These are phyloP conservation scores for Mallotus nudiflorus DNA, from an alignment of 345 rosid genomes.

Conservation along the genomic window DNA sequence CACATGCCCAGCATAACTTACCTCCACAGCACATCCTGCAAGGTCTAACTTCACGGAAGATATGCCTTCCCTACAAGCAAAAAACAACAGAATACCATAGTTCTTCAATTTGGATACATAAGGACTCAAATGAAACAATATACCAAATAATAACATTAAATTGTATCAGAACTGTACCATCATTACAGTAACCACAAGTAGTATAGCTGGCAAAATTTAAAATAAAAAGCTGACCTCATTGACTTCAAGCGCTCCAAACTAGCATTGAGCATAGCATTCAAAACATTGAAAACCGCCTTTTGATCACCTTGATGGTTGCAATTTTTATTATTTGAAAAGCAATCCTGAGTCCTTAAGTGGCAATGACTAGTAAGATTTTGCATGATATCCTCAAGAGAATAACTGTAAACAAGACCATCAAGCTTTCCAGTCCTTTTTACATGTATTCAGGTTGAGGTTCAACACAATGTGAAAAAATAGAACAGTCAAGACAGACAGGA, in stretches of 20 bases:
- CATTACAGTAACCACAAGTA: not conserved
- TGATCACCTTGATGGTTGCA: conserved; percentile 40
- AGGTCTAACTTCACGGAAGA: conserved; percentile 28
- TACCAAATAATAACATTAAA: not conserved
- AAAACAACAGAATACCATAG: conserved; percentile 6
- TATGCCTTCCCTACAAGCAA: conserved; percentile 55
- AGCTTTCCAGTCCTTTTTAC: too few species aligned
- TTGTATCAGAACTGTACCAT: not conserved
- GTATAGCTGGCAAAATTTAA: too few species aligned
- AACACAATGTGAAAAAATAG: too few species aligned
- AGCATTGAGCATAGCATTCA: conserved; percentile 62
- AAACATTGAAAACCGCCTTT: conserved; percentile 43
- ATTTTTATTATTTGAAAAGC: conserved; percentile 35
- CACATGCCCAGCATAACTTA: conserved; percentile 30
- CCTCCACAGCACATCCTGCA: conserved; percentile 18
- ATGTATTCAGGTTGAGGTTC: too few species aligned
- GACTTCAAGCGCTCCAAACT: conserved; percentile 65
- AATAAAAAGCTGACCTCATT: conserved; percentile 46
- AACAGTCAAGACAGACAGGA: too few species aligned
- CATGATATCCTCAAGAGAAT: conserved; percentile 19
- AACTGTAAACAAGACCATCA: conserved; percentile 31
- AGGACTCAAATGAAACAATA: not conserved
- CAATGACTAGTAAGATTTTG: conserved; percentile 14
- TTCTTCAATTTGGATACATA: not conserved
- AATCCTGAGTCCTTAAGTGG: conserved; percentile 26